phyloP scores from a whole-genome alignment of 1,139 yeast species.

The Taiozyma sp. region DNA sequence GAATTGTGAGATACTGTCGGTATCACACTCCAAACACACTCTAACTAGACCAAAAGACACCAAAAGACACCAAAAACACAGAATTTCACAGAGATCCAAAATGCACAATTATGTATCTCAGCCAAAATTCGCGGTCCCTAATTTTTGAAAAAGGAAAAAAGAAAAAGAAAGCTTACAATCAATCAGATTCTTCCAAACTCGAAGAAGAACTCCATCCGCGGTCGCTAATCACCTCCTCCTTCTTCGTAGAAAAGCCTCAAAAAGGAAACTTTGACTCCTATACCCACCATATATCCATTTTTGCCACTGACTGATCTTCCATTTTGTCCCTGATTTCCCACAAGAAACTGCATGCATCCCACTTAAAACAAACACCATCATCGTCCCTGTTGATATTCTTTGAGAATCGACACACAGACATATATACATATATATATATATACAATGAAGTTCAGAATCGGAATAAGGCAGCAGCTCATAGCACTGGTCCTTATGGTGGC shows the following conservation, averaged over 20 bases:
- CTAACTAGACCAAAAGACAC: too few species aligned
- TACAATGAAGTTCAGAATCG: slow-evolving; percentile 25
- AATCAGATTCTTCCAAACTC: background rate
- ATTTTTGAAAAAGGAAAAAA: too few species aligned
- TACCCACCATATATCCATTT: background rate
- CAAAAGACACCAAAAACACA: too few species aligned
- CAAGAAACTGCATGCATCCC: background rate
- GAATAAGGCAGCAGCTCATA: slow-evolving; percentile 61
- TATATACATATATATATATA: background rate
- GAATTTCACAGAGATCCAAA: too few species aligned
- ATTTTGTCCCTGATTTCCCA: background rate
- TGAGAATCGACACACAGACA: too few species aligned
- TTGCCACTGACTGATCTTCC: too few species aligned
- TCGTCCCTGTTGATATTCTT: background rate
- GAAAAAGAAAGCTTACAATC: background rate
- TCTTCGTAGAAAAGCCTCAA: background rate
- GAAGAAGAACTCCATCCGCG: background rate
- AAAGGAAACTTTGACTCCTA: background rate
- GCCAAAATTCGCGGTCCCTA: background rate
- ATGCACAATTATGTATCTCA: background rate
- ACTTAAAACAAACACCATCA: background rate
- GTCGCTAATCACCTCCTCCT: background rate
- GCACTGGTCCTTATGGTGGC: slow-evolving; percentile 76
- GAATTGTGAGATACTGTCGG: too few species aligned
- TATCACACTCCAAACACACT: too few species aligned